Base-by-base conservation (phyloP, 257 asterid genomes). In the Rubia yunnanensis region DNA sequence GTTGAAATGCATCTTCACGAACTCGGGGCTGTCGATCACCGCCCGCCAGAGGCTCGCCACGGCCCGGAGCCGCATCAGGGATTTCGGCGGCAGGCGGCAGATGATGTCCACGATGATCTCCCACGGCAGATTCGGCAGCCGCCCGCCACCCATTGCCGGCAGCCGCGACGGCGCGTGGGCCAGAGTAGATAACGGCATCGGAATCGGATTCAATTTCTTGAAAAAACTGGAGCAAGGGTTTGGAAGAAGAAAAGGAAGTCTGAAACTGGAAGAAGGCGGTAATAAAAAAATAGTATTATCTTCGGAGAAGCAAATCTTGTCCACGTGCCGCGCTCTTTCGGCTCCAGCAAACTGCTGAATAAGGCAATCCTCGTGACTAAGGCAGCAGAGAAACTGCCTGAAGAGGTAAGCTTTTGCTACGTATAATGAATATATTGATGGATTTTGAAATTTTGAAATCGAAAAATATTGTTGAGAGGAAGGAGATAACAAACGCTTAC, bases 71-170 rank as follows among this genome's bases (percentile, higher is more conserved):
- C 83, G 86, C 60, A 78, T 68, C 20, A 87, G 82, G 10, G 86
- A 53, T 49, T 73, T 76, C 28, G 81, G 82, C 18, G 92, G 92
- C 22, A 87, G 80, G 14, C 88, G 86, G 54, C 73, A 72, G 60
- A 87, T 78, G 63, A 87, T 78, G 49, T 80, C 85, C 23, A 56
- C 62, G 73, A 83, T 68, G 52, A 85, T 57, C 41, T 87, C 92
- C 58, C 57, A 72, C 0, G 82, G 80, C 2, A 78, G 36, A 41
- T 34, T 60, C 20, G 74, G 71, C 39, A 74, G 22, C 6, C 20
- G 34, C 7, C 4, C 4, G 4, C 36, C 36, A 63, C 1, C 31
- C 59, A 22, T 53, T 46, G 2, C 53, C 22, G 31, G 1, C 1
- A 58, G 15, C 11, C 17, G 44, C 11, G 63, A 10, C 18, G 63